phyloP scores from a whole-genome alignment of 1,284 basidiomycete species.

The Austroboletus novae-zelandiae region DNA sequence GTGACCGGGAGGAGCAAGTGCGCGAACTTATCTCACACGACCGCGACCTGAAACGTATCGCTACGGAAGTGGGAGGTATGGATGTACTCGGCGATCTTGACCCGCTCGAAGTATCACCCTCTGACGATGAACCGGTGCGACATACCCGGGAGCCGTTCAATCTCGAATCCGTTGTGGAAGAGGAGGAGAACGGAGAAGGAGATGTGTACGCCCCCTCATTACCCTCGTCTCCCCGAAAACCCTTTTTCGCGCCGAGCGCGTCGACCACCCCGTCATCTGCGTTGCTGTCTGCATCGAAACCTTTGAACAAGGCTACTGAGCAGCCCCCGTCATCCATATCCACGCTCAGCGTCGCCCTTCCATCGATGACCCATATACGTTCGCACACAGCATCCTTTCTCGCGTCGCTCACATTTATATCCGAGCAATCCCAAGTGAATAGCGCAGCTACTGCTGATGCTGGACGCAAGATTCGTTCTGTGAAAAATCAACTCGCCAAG shows the following conservation, averaged over 20 bases:
- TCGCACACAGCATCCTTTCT: constrained; percentile 69
- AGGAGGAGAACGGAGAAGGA: constrained; percentile 46
- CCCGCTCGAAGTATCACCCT: constrained; percentile 52
- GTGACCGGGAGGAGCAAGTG: constrained; percentile 74
- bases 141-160: constrained; percentile 12
- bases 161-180: constrained; percentile 48
- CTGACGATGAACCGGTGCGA: constrained; percentile 30
- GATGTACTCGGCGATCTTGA: constrained; percentile 72
- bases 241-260: constrained; percentile 15
- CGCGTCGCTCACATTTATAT: constrained; percentile 70
- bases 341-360: constrained; percentile 24
- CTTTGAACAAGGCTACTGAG: constrained; percentile 15
- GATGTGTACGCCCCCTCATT: constrained; percentile 29
- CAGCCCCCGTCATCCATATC: constrained; percentile 29
- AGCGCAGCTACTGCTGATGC: constrained; percentile 79
- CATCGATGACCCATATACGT: constrained; percentile 62
- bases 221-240: constrained; percentile 30
- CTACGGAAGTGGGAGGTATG: constrained; percentile 68
- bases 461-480: constrained; percentile 74
- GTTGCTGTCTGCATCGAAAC: constrained; percentile 27
- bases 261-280: constrained; percentile 11
- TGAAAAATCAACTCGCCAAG: constrained; percentile 77
- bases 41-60: constrained; percentile 74
- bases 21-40: constrained; percentile 74
- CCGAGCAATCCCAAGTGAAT: constrained; percentile 84